A percentile compares a stretch with the other conserved stretches of the same genome.
Evolutionary conservation across 192 early-diverging fungal species (phyloP).

Genomic region (Dispira simplex): DNA sequence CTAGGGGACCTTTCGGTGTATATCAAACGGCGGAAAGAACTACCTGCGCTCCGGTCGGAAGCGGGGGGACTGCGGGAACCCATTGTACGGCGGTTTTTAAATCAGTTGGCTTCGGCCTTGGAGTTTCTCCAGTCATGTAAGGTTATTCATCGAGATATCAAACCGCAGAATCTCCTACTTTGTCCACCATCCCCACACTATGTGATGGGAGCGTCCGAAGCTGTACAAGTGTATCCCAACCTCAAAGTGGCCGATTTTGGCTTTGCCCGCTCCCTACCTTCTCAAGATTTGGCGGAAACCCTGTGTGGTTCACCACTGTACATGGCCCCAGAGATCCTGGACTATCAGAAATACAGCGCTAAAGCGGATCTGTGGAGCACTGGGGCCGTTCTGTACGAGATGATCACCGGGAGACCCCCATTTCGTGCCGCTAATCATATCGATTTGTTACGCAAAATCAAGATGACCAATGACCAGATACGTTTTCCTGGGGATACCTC

Average conservation of each 20-base stretch:
- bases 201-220: constrained; percentile 24
- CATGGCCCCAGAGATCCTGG: constrained; percentile 81
- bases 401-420: constrained; percentile 79
- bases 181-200: constrained; percentile 34
- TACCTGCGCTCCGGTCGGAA: constrained; percentile 32
- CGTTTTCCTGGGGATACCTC: constrained; percentile 61
- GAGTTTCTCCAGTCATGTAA: constrained; percentile 71
- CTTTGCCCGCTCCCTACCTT: constrained; percentile 80
- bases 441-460: constrained; percentile 82
- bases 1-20: constrained; percentile 85
- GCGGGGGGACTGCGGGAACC: constrained; percentile 67
- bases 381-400: constrained; percentile 89
- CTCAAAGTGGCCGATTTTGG: constrained; percentile 97
- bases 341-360: constrained; percentile 86
- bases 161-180: constrained; percentile 90
- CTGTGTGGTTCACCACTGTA: constrained; percentile 95
- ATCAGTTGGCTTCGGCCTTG: constrained; percentile 72
- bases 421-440: constrained; percentile 89
- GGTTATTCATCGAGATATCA: constrained; percentile 93
- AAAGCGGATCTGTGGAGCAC: constrained; percentile 96
- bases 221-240: constrained; percentile 30
- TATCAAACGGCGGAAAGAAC: constrained; percentile 52
- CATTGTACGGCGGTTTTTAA: constrained; percentile 72
- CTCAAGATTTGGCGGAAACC: constrained; percentile 78
- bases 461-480: constrained; percentile 69